phyloP scores from a whole-genome alignment of 2,329 filamentous ascomycete species.

The Penicillium concentricum region DNA sequence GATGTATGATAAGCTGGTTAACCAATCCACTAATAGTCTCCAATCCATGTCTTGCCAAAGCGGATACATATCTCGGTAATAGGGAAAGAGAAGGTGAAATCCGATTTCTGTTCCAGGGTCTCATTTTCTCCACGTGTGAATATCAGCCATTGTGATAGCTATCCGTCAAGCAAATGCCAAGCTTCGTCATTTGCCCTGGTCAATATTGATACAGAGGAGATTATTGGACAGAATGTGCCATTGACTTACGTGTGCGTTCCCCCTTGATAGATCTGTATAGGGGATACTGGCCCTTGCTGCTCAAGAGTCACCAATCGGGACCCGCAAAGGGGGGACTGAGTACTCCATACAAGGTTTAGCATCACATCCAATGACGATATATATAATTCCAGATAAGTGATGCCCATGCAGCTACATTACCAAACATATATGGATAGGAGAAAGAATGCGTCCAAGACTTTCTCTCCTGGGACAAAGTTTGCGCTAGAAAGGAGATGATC shows the following conservation, averaged over 20 bases:
- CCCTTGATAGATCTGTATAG: conserved; percentile 11
- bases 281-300: conserved; percentile 8
- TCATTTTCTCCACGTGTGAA: neutral
- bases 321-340: conserved; percentile 4
- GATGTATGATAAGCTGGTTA: conserved; percentile 12
- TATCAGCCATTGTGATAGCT: neutral
- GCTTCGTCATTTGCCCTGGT: conserved; percentile 4
- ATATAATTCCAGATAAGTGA: neutral
- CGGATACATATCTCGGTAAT: neutral
- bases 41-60: conserved; percentile 7
- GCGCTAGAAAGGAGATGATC: conserved; percentile 22
- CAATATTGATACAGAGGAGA: conserved; percentile 4
- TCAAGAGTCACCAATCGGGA: neutral
- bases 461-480: conserved; percentile 14
- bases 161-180: conserved; percentile 19
- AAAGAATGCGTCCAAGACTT: conserved; percentile 13
- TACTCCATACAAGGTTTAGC: neutral
- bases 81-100: neutral
- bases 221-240: conserved; percentile 3
- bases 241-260: conserved; percentile 9
- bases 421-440: conserved; percentile 14
- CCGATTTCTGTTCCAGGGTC: neutral
- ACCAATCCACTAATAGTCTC: conserved; percentile 4
- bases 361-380: conserved; percentile 4
- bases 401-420: conserved; percentile 10